Evolutionary conservation across 176 grass and related monocot genomes (phyloP).

Genomic region (Rhipidocladum racemiflorum): DNA sequence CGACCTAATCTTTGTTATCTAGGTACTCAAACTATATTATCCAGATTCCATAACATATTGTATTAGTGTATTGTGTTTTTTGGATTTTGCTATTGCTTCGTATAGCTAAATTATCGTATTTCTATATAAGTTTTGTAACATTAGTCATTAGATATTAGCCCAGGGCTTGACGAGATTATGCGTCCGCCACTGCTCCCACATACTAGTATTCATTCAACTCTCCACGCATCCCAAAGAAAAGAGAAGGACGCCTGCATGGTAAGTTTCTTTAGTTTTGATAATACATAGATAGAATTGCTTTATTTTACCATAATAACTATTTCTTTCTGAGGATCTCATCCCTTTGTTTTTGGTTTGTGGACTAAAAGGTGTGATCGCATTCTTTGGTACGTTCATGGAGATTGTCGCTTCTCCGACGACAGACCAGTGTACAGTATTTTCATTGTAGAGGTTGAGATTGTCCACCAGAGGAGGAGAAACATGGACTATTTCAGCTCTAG

Average conservation of each 20-base stretch:
- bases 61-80: no score
- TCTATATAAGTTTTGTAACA: no score
- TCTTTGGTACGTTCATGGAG: conserved; percentile 79
- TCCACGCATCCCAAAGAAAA: conserved; percentile 70
- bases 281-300: neutral
- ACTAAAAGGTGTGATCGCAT: conserved; percentile 80
- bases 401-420: conserved; percentile 86
- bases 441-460: conserved; percentile 66
- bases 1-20: no score
- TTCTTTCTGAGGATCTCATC: neutral
- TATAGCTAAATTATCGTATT: no score
- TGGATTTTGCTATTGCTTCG: no score
- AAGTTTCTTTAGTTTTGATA: conserved; percentile 12
- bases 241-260: conserved; percentile 87
- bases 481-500: conserved; percentile 66
- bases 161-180: conserved; percentile 82
- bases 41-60: no score
- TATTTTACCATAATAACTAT: neutral
- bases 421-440: conserved; percentile 82
- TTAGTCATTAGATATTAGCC: no score
- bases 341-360: conserved; percentile 1
- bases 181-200: conserved; percentile 86
- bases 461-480: conserved; percentile 54
- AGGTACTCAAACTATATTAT: no score
- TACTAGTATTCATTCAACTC: conserved; percentile 93